Evolutionary conservation across 495 filamentous ascomycete genomes (phyloP).

Genomic region (Annulohypoxylon moriforme): DNA sequence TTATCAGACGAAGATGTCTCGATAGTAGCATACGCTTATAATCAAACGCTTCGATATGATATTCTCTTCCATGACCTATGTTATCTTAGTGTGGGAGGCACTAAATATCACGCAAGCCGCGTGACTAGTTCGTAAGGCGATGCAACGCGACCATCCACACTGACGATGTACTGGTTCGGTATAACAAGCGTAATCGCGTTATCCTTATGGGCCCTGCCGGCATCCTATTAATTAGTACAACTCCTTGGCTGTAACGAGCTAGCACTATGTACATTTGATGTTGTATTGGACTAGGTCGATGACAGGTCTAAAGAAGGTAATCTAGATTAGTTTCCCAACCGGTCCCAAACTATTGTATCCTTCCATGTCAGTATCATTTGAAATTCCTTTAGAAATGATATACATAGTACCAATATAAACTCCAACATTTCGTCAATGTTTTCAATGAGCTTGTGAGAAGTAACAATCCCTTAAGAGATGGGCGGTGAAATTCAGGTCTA

Average conservation of each 20-base stretch:
- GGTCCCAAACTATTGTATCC: slow-evolving; percentile 8
- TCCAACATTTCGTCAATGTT: not conserved
- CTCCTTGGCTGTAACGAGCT: slow-evolving; percentile 4
- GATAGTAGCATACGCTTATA: not conserved
- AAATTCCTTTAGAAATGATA: not conserved
- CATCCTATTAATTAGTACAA: not conserved
- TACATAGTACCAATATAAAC: not conserved
- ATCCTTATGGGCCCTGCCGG: not conserved
- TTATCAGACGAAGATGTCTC: not conserved
- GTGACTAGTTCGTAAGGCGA: not conserved
- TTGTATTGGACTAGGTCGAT: slow-evolving; percentile 5
- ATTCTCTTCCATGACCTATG: not conserved
- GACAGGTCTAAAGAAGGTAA: slow-evolving; percentile 5
- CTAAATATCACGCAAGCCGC: slow-evolving; percentile 7
- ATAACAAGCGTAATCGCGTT: not conserved
- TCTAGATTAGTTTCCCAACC: slow-evolving; percentile 6
- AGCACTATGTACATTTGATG: slow-evolving; percentile 1
- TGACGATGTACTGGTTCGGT: not conserved
- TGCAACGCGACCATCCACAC: not conserved
- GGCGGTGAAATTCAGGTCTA: not conserved
- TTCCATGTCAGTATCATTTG: not conserved
- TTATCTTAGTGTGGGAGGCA: not conserved
- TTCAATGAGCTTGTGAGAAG: not conserved
- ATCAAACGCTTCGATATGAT: not conserved
- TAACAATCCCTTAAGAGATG: not conserved